These are phyloP conservation scores for Penicillium pulvis DNA, from an alignment of 495 filamentous ascomycete genomes.

Conservation along the genomic window DNA sequence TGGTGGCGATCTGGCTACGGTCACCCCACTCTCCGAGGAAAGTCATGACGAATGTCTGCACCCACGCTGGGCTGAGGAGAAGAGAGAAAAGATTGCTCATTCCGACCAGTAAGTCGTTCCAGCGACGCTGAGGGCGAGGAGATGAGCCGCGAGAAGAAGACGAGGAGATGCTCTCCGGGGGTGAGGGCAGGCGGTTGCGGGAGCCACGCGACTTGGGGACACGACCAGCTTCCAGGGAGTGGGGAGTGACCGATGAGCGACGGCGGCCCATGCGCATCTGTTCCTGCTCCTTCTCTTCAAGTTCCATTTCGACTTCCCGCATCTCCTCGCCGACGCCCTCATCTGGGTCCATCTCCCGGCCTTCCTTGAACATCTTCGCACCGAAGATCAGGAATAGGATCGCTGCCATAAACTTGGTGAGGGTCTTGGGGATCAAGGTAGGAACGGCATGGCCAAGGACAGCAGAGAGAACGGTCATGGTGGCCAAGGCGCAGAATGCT, in stretches of 20 bases:
- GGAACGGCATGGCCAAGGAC: conserved; percentile 94
- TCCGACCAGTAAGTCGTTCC: conserved; percentile 55
- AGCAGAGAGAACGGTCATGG: conserved; percentile 96
- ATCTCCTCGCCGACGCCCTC: conserved; percentile 94
- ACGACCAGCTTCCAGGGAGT: conserved; percentile 52
- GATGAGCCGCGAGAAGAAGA: conserved; percentile 60
- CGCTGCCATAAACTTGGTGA: conserved; percentile 85
- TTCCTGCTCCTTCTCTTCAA: conserved; percentile 88
- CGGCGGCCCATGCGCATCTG: conserved; percentile 55
- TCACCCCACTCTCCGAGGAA: conserved; percentile 99
- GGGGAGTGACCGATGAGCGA: conserved; percentile 55
- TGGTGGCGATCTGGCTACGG: conserved; percentile 95
- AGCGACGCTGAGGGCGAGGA: conserved; percentile 44
- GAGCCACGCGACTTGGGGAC: conserved; percentile 47
- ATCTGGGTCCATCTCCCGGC: conserved; percentile 80
- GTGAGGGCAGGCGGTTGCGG: conserved; percentile 53
- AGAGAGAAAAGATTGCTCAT: conserved; percentile 86
- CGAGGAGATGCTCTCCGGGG: conserved; percentile 56
- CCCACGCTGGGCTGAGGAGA: conserved; percentile 92
- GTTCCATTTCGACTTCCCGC: conserved; percentile 93
- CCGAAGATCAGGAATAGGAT: conserved; percentile 89
- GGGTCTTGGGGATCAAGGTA: conserved; percentile 81
- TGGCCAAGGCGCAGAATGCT: conserved; percentile 84
- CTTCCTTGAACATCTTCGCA: conserved; percentile 80
- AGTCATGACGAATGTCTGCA: conserved; percentile 98